Conservation (phyloP, 768 basidiomycete genomes). For the Fomitopsis pulvina region DNA sequence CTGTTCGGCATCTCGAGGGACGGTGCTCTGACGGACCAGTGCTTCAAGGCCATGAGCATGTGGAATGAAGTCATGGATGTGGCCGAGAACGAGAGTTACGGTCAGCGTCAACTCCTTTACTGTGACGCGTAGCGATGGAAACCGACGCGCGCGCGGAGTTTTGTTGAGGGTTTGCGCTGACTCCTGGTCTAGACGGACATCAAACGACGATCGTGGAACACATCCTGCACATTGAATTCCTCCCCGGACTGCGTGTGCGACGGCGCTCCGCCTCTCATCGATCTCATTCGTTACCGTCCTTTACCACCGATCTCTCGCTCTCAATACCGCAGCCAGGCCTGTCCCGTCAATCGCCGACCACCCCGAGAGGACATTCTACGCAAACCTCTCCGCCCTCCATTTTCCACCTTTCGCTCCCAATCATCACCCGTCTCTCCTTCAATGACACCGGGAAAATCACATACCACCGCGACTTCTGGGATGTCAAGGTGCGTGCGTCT, state of each 20-base stretch:
- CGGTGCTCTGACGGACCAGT: slow-evolving; percentile 27
- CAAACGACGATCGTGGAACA: slow-evolving; percentile 73
- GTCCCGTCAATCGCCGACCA: slow-evolving; percentile 15
- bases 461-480: slow-evolving; percentile 77
- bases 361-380: slow-evolving; percentile 10
- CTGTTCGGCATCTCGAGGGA: slow-evolving; percentile 42
- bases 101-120: slow-evolving; percentile 30
- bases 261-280: slow-evolving; percentile 1
- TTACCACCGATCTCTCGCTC: slow-evolving; percentile 6
- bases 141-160: not conserved
- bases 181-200: slow-evolving; percentile 52
- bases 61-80: slow-evolving; percentile 76
- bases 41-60: slow-evolving; percentile 59
- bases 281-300: slow-evolving; percentile 1
- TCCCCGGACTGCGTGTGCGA: slow-evolving; percentile 59
- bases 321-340: slow-evolving; percentile 17
- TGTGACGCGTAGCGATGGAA: not conserved
- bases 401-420: slow-evolving; percentile 65
- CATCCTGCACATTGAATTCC: slow-evolving; percentile 67
- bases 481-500: slow-evolving; percentile 38
- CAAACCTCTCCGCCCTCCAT: slow-evolving; percentile 58
- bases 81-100: slow-evolving; percentile 75
- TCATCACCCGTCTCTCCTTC: slow-evolving; percentile 68
- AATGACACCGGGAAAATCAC: slow-evolving; percentile 80
- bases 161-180: not conserved